phyloP scores from a whole-genome alignment of 768 basidiomycete species.

The Macrocybe gigantea region DNA sequence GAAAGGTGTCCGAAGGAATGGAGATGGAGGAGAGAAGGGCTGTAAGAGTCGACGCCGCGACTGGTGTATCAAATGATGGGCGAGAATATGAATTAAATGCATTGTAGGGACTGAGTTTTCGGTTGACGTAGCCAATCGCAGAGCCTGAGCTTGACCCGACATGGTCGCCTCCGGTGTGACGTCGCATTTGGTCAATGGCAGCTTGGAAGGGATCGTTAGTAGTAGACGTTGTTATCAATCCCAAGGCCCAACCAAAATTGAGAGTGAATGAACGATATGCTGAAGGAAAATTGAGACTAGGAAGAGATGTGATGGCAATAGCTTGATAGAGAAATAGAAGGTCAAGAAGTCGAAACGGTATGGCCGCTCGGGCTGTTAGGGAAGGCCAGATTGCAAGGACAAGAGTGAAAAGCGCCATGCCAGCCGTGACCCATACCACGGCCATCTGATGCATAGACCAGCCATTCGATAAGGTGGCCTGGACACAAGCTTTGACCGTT shows the following conservation, averaged over 20 bases:
- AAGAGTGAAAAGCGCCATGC: conserved; percentile 54
- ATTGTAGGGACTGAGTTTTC: conserved; percentile 79
- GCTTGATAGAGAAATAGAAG: conserved; percentile 80
- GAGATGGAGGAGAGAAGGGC: neutral
- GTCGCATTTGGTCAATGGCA: conserved; percentile 79
- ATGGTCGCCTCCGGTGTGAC: conserved; percentile 73
- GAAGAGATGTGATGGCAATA: conserved; percentile 72
- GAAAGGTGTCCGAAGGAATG: conserved; percentile 3
- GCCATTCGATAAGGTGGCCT: conserved; percentile 89
- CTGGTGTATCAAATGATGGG: no score
- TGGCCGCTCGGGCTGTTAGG: conserved; percentile 44
- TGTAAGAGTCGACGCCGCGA: neutral
- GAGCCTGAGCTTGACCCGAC: conserved; percentile 52
- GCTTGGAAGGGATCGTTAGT: conserved; percentile 54
- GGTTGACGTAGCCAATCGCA: conserved; percentile 73
- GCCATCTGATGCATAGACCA: conserved; percentile 70
- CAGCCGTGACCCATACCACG: conserved; percentile 76
- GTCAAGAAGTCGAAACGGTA: conserved; percentile 77
- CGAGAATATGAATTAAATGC: neutral
- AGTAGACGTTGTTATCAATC: conserved; percentile 53
- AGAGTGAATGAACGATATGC: conserved; percentile 75
- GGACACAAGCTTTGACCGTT: conserved; percentile 79
- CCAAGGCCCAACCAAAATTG: conserved; percentile 89
- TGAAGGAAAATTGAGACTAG: conserved; percentile 83
- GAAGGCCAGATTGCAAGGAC: conserved; percentile 64